A percentile compares a stretch with the other conserved stretches of the same genome.
Evolutionary conservation across 148 eudicot species (phyloP).

Genomic region (Cornus controversa): DNA sequence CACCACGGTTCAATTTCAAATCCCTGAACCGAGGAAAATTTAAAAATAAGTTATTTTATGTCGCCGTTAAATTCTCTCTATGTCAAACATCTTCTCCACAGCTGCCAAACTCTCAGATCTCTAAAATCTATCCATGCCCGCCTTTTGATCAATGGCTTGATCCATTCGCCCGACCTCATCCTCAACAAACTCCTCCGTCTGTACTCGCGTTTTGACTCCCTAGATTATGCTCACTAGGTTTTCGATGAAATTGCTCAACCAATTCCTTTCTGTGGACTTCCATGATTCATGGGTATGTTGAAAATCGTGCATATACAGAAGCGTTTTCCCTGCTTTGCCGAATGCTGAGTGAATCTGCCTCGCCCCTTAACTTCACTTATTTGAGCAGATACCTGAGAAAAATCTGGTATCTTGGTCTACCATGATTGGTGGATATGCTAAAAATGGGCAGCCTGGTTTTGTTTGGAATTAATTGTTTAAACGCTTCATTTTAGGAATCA

Average conservation of each 20-base stretch:
- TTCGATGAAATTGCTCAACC: slow-evolving; percentile 36
- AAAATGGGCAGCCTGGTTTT: slow-evolving; percentile 13
- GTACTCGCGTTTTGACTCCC: slow-evolving; percentile 23
- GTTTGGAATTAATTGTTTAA: slow-evolving; percentile 21
- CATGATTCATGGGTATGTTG: slow-evolving; percentile 37
- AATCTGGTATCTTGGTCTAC: slow-evolving; percentile 21
- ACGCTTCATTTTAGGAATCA: slow-evolving; percentile 22
- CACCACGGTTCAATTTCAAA: background rate
- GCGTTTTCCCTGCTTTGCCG: slow-evolving; percentile 13
- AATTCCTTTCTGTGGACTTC: slow-evolving; percentile 39
- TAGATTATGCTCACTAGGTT: slow-evolving; percentile 23
- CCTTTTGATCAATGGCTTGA: slow-evolving; percentile 17
- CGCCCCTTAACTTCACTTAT: slow-evolving; percentile 27
- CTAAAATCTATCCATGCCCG: slow-evolving; percentile 32
- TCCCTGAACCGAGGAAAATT: background rate
- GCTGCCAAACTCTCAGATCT: slow-evolving; percentile 21
- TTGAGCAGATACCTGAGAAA: slow-evolving; percentile 28
- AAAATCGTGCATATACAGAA: slow-evolving; percentile 20
- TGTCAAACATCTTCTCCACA: slow-evolving; percentile 21
- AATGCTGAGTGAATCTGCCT: slow-evolving; percentile 18
- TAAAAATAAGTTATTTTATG: too few species aligned
- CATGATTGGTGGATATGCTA: slow-evolving; percentile 22
- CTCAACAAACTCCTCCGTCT: slow-evolving; percentile 33
- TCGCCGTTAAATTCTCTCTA: background rate
- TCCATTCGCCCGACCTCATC: slow-evolving; percentile 15